Evolutionary conservation across 495 filamentous ascomycete genomes (phyloP).

Genomic region (Cladorrhinum samala): DNA sequence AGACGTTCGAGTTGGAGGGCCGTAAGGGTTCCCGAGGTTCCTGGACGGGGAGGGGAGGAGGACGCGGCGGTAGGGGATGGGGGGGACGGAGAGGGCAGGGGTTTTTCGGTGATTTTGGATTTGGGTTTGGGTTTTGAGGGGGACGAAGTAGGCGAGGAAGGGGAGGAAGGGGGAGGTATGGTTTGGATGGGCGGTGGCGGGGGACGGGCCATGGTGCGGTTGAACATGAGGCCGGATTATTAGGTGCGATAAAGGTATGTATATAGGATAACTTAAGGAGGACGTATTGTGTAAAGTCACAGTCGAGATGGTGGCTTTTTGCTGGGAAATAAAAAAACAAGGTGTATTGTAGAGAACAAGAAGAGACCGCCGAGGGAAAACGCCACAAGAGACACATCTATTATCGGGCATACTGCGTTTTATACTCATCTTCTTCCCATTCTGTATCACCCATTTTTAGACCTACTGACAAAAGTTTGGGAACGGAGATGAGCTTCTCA

Average conservation of each 20-base stretch:
- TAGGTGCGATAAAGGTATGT: neutral
- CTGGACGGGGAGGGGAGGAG: conserved; percentile 16
- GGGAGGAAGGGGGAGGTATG: neutral
- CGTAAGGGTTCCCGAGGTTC: conserved; percentile 28
- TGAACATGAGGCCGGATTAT: neutral
- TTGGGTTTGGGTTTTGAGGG: neutral
- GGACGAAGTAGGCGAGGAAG: neutral
- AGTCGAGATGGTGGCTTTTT: no score
- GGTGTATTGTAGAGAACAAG: no score
- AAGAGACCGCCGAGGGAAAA: neutral
- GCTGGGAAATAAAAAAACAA: no score
- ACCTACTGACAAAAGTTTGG: neutral
- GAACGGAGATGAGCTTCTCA: neutral
- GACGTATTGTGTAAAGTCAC: neutral
- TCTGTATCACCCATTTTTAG: neutral
- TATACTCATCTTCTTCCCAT: neutral
- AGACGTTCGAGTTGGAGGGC: conserved; percentile 22
- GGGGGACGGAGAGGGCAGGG: neutral
- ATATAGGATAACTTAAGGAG: neutral
- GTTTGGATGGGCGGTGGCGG: neutral
- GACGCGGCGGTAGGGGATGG: neutral
- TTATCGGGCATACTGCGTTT: neutral
- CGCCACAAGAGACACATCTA: no score
- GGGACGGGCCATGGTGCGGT: neutral
- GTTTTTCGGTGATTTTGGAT: neutral